phyloP scores from a whole-genome alignment of 129 eudicot species.

The Chrysanthemum seticuspe region DNA sequence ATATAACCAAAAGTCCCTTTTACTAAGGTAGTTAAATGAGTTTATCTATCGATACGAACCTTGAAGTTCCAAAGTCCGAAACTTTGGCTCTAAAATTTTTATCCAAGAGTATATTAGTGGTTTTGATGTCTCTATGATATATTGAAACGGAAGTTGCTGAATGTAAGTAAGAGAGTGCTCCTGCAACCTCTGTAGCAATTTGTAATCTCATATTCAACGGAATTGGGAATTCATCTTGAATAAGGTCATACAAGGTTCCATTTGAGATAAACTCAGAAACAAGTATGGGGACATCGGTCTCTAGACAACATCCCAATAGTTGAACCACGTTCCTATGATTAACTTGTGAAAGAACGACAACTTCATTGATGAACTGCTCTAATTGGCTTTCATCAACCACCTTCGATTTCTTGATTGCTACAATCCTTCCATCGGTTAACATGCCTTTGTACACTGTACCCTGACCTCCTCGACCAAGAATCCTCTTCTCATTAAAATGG shows the following conservation, averaged over 20 bases:
- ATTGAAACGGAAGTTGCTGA: conserved; percentile 26
- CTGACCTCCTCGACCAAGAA: conserved; percentile 9
- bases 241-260: conserved; percentile 1
- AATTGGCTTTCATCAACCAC: conserved; percentile 1
- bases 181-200: background rate
- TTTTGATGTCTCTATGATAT: conserved; percentile 33
- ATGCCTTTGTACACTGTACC: conserved; percentile 6
- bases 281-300: background rate
- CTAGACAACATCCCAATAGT: conserved; percentile 14
- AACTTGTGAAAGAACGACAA: conserved; percentile 11
- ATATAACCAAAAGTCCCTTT: conserved; percentile 24
- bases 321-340: conserved; percentile 8
- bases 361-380: conserved; percentile 7
- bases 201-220: background rate
- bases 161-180: conserved; percentile 20
- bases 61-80: conserved; percentile 29
- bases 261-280: conserved; percentile 9
- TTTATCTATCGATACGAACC: conserved; percentile 18
- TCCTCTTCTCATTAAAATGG: conserved; percentile 8
- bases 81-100: conserved; percentile 25
- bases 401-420: conserved; percentile 8
- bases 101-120: conserved; percentile 28
- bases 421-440: conserved; percentile 1
- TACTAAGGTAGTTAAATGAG: conserved; percentile 18
- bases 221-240: conserved; percentile 1